Percentiles rank a stretch among this genome's conserved stretches.
phyloP scores from a whole-genome alignment of 2,329 filamentous ascomycete species.

The Blastomyces percursus region DNA sequence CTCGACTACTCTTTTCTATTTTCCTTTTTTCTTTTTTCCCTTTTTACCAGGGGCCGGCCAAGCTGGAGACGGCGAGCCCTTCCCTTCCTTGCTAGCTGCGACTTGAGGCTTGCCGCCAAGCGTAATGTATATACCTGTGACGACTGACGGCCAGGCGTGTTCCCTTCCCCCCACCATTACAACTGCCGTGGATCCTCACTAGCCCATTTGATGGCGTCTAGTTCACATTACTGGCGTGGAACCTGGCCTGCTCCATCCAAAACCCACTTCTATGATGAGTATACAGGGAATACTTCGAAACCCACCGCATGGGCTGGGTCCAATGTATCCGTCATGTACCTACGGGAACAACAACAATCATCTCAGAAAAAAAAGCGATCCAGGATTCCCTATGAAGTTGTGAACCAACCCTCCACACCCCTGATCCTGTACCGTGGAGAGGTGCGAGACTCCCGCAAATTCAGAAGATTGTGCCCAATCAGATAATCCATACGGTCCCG shows the following conservation, averaged over 20 bases:
- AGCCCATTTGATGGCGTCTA: background rate
- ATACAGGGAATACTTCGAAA: background rate
- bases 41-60: background rate
- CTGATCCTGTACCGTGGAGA: background rate
- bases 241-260: background rate
- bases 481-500: background rate
- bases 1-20: no score
- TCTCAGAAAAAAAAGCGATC: background rate
- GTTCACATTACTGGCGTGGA: background rate
- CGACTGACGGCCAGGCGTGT: background rate
- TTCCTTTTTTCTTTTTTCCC: no score
- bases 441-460: background rate
- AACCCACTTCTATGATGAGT: background rate
- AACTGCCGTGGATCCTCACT: background rate
- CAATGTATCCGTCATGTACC: slow-evolving; percentile 4
- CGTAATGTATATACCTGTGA: background rate
- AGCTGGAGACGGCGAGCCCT: background rate
- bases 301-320: background rate
- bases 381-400: no score
- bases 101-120: background rate
- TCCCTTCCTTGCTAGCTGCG: slow-evolving; percentile 1
- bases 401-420: background rate
- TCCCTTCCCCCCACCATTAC: background rate
- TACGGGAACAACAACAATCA: background rate
- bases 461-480: background rate